Conservation (phyloP, 2,329 filamentous ascomycete species). For the Aspergillus piperis region DNA sequence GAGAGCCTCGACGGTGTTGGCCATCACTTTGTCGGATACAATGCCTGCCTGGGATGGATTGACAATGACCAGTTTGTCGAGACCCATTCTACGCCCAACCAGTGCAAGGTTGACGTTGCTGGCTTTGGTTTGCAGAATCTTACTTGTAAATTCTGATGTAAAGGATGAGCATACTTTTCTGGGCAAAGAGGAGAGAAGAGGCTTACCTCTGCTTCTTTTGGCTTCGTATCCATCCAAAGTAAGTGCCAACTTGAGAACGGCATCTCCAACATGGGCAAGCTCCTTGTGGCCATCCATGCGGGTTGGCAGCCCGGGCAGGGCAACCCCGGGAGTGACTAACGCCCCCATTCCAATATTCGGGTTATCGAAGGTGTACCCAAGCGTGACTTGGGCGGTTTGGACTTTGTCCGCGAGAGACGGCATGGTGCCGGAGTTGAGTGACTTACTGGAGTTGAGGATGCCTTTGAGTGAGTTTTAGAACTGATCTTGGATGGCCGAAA, state of each 20-base stretch:
- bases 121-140: not conserved
- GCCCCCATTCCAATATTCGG: not conserved
- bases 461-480: too few relatives aligned
- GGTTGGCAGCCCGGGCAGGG: not conserved
- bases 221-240: not conserved
- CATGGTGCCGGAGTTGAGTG: not conserved
- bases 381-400: too few relatives aligned
- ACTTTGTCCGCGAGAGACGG: not conserved
- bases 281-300: constrained; percentile 7
- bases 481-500: too few relatives aligned
- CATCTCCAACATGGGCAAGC: constrained; percentile 12
- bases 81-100: constrained; percentile 6
- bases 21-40: constrained; percentile 26
- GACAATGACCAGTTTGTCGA: constrained; percentile 14
- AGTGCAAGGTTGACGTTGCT: constrained; percentile 7
- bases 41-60: constrained; percentile 19
- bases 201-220: too few relatives aligned
- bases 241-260: not conserved
- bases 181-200: not conserved
- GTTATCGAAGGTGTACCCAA: not conserved
- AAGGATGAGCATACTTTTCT: not conserved
- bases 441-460: too few relatives aligned
- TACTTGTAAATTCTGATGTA: constrained; percentile 4
- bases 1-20: constrained; percentile 36
- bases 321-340: not conserved